Evolutionary conservation across 805 yeast species (phyloP), one percentile per base, ranked within the genome.

Genomic region (Nematodospora valgi): DNA sequence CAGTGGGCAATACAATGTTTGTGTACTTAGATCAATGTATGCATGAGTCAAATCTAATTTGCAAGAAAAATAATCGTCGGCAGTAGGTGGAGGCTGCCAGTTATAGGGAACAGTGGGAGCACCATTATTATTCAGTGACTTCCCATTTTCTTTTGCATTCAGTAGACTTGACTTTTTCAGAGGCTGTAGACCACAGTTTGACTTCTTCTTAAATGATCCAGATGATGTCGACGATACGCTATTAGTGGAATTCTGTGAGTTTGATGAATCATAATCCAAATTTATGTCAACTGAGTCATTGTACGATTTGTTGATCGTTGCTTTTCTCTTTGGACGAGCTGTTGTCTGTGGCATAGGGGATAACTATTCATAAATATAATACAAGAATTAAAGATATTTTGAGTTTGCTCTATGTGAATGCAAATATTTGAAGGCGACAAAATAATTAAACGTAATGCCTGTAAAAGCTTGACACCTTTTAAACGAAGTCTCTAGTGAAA

Each of bases 21-120:
- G 72, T 10, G 53, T 39, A 9, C 54, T 57, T 13, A 53, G 32
- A 34, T 64, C 59, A n/a, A 75, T 60, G 40, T 57, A 62, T 7
- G 77, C 74, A 32, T 56, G 64, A 14, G 54, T 49, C 33, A 73
- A 47, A 45, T 72, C 67, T 24, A 73, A 49, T 24, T 58, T 50
- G 35, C 58, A 55, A 28, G 75, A 72, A 47, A 76, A 76, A 23
- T 51, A 56, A 38, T 68, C 72, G 4, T 49, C 43, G 4, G 53
- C 43, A 3, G 43, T 31, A 4, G 62, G 54, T 2, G 62, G 59
- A 1, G 79, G 76, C 46, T 73, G 80, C 76, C 76, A 75, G 50
- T 75, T 76, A 43, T 55, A 50, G 2, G 76, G 76, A 3, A 70
- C 37, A 7, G 36, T 14, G 8, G 32, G 27, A 17, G 34, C 23